Evolutionary conservation across 805 yeast species (phyloP), one percentile per base, ranked within the genome.

Genomic region (Candida manassasensis): DNA sequence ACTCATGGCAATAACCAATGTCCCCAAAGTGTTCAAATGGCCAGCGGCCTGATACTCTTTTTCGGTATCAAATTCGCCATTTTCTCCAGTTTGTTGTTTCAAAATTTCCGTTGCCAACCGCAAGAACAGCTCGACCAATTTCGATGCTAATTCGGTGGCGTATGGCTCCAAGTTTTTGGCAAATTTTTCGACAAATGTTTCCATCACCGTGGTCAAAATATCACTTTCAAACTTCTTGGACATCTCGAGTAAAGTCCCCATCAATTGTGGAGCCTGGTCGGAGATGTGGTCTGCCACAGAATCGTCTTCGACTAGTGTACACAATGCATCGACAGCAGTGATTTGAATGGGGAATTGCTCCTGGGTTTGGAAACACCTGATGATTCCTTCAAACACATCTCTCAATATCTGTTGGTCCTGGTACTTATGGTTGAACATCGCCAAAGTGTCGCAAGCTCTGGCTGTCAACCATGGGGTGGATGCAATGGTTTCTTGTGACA

Each of bases 71-170:
- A 40, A 35, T 22, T 43, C 48, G 25, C 39, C 37, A 19, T 40
- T 51, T 3, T 41, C 33, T 8, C 43, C 41, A 27, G 44, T 29
- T 37, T 49, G 51, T 35, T 45, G 40, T 3, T 59, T 64, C 35
- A 60, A 49, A 19, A 53, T 58, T 34, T 89, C 96, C 32, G 68
- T 62, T 2, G 89, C 83, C 18, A 86, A 55, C 44, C 73, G 69
- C 50, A 84, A 50, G 50, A 89, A 87, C 53, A 90, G 96, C 37
- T 79, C 79, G 11, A 79, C 77, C 49, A 83, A 65, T 53, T 77
- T 73, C 6, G 59, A 27, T 12, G 59, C 46, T 64, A 79, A 57
- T 45, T 67, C 66, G 21, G 54, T 49, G 32, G 66, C 64, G 42
- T 59, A 67, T 6, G 71, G 70, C 37, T 61, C 70, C 41, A 67